phyloP scores from a whole-genome alignment of 805 yeast genomes.

The Cyberlindnera samutprakarnensis region DNA sequence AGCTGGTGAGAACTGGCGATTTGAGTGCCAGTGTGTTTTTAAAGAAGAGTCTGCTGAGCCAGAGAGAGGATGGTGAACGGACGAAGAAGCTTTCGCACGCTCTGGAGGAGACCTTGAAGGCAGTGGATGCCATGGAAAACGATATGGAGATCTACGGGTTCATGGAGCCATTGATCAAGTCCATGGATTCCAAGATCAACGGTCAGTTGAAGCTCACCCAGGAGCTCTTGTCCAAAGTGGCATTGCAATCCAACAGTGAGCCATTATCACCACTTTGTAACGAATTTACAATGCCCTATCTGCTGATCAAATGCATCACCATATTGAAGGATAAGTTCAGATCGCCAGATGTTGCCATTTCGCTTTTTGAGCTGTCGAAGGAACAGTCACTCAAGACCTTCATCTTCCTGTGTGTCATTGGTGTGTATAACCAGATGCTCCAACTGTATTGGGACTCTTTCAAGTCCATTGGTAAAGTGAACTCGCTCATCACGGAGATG shows the following conservation, averaged over 20 bases:
- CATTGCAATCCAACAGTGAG: neutral
- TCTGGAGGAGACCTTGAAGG: neutral
- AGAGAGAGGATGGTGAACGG: neutral
- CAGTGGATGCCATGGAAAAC: neutral
- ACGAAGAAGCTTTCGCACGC: neutral
- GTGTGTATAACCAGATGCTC: slow-evolving; percentile 30
- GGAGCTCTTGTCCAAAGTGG: slow-evolving; percentile 1
- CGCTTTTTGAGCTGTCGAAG: slow-evolving; percentile 29
- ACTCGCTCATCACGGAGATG: slow-evolving; percentile 30
- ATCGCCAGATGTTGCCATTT: slow-evolving; percentile 21
- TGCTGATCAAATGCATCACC: slow-evolving; percentile 7
- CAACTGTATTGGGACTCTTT: slow-evolving; percentile 30
- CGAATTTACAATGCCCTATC: slow-evolving; percentile 11
- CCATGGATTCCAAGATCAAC: slow-evolving; percentile 1
- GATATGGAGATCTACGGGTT: slow-evolving; percentile 7
- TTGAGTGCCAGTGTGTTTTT: too few species aligned
- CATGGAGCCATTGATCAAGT: slow-evolving; percentile 2
- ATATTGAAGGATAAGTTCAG: slow-evolving; percentile 5
- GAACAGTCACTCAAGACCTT: slow-evolving; percentile 26
- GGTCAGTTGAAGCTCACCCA: slow-evolving; percentile 1
- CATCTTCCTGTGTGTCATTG: slow-evolving; percentile 29
- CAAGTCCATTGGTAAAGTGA: slow-evolving; percentile 29
- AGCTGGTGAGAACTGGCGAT: neutral
- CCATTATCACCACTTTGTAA: slow-evolving; percentile 10
- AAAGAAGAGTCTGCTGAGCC: neutral